Evolutionary conservation across 768 basidiomycete genomes (phyloP).

Genomic region (Rhodotorula babjevae): DNA sequence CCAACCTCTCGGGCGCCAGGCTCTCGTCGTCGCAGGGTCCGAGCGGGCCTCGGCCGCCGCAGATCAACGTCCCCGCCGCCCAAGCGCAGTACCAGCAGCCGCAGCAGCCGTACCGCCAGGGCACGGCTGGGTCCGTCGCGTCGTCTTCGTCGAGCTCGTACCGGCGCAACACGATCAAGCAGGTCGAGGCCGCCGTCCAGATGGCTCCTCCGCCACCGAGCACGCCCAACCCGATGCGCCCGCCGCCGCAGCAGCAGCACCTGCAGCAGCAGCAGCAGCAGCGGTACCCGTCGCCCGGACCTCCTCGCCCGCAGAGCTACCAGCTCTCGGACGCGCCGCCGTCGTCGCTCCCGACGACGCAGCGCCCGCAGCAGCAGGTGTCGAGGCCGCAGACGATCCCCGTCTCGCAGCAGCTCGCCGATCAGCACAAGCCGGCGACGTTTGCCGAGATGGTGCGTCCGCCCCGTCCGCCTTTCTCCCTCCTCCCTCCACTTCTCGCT

Average conservation of each 20-base stretch:
- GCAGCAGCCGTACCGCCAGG: neutral
- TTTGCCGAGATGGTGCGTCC: constrained; percentile 35
- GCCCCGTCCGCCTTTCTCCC: neutral
- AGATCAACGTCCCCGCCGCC: neutral
- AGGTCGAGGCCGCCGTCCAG: constrained; percentile 40
- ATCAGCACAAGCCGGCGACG: constrained; percentile 16
- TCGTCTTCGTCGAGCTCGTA: constrained; percentile 14
- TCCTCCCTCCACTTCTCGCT: neutral
- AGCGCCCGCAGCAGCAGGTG: neutral
- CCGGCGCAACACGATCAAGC: constrained; percentile 35
- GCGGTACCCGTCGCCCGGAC: constrained; percentile 13
- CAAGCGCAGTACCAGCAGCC: neutral
- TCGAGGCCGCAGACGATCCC: neutral
- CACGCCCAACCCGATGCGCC: constrained; percentile 4
- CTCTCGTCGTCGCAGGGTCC: neutral
- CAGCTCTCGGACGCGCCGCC: constrained; percentile 19
- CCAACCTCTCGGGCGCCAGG: constrained; percentile 17
- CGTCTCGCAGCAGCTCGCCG: constrained; percentile 7
- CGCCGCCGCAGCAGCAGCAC: neutral
- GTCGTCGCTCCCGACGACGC: neutral
- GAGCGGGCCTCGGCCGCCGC: neutral
- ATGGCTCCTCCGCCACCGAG: constrained; percentile 19
- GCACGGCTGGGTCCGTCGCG: neutral
- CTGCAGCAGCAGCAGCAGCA: neutral
- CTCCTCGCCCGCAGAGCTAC: constrained; percentile 8